A percentile compares a stretch with the other conserved stretches of the same genome.
Conservation (phyloP, 2,329 filamentous ascomycete species). For the Venturia oleaginea region DNA sequence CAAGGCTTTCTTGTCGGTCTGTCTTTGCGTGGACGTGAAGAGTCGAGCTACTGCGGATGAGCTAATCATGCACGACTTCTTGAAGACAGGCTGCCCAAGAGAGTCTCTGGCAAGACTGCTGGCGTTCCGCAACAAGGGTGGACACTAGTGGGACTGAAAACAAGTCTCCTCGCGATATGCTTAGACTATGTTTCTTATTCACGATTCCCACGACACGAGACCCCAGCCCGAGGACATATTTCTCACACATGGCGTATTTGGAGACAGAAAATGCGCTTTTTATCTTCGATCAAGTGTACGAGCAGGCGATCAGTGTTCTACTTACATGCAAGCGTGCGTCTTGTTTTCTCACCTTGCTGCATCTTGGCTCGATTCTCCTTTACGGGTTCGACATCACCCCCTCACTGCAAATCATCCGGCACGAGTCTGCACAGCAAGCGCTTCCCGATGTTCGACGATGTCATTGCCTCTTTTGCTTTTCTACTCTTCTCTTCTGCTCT, state of each 20-base stretch:
- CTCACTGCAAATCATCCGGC: background rate
- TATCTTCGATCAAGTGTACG: background rate
- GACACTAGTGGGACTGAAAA: conserved; percentile 9
- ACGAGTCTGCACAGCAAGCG: background rate
- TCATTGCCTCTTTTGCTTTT: background rate
- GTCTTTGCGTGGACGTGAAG: conserved; percentile 93
- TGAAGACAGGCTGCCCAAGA: conserved; percentile 82
- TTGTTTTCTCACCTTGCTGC: background rate
- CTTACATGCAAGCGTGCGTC: background rate
- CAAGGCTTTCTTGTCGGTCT: conserved; percentile 93
- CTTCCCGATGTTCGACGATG: background rate
- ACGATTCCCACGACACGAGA: conserved; percentile 4
- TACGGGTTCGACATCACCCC: background rate
- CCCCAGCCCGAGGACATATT: background rate
- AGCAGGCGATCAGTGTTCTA: background rate
- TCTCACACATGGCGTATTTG: background rate
- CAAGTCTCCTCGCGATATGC: background rate
- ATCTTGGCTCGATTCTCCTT: background rate
- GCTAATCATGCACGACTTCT: conserved; percentile 83
- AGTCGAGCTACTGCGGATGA: conserved; percentile 87
- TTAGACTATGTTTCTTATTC: background rate
- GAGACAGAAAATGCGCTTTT: background rate
- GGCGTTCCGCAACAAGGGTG: conserved; percentile 66
- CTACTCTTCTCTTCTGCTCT: background rate
- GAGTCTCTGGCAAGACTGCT: conserved; percentile 78